These are phyloP conservation scores for Neoboletus magnificus DNA, from an alignment of 768 basidiomycete species.

Conservation along the genomic window DNA sequence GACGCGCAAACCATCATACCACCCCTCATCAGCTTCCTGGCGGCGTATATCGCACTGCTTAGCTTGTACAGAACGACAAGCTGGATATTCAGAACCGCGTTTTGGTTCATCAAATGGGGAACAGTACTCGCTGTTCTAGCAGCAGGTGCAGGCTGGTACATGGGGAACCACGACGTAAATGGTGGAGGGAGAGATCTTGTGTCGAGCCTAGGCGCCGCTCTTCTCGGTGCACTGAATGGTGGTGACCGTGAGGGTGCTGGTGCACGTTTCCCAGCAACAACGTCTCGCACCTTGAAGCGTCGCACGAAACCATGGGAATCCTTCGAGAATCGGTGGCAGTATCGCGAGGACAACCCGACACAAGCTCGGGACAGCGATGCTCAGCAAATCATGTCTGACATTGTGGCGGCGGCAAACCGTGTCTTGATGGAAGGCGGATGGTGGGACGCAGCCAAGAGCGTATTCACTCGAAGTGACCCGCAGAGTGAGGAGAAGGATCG, in stretches of 20 bases:
- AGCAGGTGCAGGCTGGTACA: constrained; percentile 54
- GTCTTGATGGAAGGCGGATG: constrained; percentile 34
- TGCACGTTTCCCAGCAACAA: constrained; percentile 18
- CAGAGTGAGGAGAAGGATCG: constrained; percentile 4
- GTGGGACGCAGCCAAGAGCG: constrained; percentile 36
- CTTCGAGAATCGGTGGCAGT: constrained; percentile 61
- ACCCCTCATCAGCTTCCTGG: constrained; percentile 67
- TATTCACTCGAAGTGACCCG: constrained; percentile 19
- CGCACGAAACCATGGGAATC: constrained; percentile 62
- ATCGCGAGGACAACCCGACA: constrained; percentile 25
- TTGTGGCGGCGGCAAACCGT: constrained; percentile 36
- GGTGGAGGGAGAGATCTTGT: constrained; percentile 34
- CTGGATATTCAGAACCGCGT: constrained; percentile 62
- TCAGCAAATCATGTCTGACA: constrained; percentile 45
- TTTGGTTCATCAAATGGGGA: constrained; percentile 81
- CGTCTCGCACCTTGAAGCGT: constrained; percentile 14
- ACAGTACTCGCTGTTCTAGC: constrained; percentile 51
- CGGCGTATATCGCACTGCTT: constrained; percentile 72
- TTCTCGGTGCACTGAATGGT: constrained; percentile 44
- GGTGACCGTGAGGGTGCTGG: constrained; percentile 31
- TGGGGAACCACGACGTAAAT: constrained; percentile 39
- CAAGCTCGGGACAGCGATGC: constrained; percentile 35
- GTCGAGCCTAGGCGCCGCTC: constrained; percentile 37
- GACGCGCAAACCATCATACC: constrained; percentile 66
- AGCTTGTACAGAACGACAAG: constrained; percentile 76